Base-by-base conservation (phyloP, 768 basidiomycete genomes). In the Suillus hirtellus region DNA sequence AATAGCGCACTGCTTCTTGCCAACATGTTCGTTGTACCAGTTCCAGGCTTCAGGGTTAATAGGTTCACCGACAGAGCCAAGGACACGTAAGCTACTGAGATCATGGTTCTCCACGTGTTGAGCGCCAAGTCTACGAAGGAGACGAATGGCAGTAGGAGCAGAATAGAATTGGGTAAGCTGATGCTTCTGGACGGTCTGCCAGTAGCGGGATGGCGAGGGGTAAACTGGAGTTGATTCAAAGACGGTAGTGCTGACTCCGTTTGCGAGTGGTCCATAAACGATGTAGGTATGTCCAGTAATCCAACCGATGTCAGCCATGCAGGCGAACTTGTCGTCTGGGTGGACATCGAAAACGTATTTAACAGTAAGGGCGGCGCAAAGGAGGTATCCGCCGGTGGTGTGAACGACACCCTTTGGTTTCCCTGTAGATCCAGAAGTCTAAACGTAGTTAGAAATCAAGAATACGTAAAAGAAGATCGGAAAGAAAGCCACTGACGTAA, bases 11-110 rank as follows among this genome's bases (percentile, higher is more conserved):
- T 98, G 84, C 67, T 77, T 82, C 71, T 85, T 84, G 11, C 96
- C 97, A 60, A 97, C 95, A 71, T 94, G 86, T 71, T 97, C 95
- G 75, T 96, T 95, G 78, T 96, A 97, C 96, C 96, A 99, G 70
- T 96, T 86, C 96, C 97, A 98, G 12, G 96, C 96, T 75, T 98
- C 96, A 34, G 96, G 95, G 77, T 98, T 98, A 81, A 99, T 99
- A 1, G 97, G 97, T 79, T 99, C 97, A 61, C 96, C 97, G 52
- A 99, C 97, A 64, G 84, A 89, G 27, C 97, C 96, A 44, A 99
- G 80, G 8, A 97, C 90, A 63, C 97, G 88, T 63, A 99, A 77
- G 17, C 84, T 84, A 70, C 83, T 86, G 55, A 99, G 83, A 73
- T 97, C 94, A 77, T 94, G 83, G 11, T 84, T 80, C 72, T 92